A percentile compares a stretch with the other conserved stretches of the same genome.
These are phyloP conservation scores for Microbotryum silenes-acaulis DNA, from an alignment of 1,284 basidiomycete species.

Conservation along the genomic window DNA sequence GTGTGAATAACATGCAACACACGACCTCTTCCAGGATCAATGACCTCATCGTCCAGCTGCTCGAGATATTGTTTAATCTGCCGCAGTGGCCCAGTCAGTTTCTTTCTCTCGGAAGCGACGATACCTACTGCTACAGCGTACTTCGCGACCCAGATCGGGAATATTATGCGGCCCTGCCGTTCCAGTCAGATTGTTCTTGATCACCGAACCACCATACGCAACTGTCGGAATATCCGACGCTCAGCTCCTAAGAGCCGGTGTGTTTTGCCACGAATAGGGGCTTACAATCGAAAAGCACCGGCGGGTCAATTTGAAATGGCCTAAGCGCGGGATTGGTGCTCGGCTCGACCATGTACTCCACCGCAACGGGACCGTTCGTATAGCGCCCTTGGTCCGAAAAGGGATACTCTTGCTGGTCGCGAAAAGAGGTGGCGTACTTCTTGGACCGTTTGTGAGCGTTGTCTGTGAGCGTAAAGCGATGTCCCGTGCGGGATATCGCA, in stretches of 20 bases:
- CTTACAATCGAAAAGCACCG: constrained; percentile 21
- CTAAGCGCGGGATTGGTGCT: constrained; percentile 2
- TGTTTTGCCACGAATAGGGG: background rate
- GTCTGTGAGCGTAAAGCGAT: constrained; percentile 1
- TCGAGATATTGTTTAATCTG: constrained; percentile 15
- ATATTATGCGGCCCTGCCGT: constrained; percentile 5
- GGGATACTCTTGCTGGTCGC: constrained; percentile 15
- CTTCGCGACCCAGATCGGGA: background rate
- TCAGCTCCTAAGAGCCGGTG: background rate
- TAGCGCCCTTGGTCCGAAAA: constrained; percentile 15
- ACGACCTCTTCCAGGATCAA: constrained; percentile 10
- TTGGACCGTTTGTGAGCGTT: constrained; percentile 17
- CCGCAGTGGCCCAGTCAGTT: no score
- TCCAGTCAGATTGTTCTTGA: constrained; percentile 20
- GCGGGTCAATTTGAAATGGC: background rate
- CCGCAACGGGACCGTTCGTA: constrained; percentile 25
- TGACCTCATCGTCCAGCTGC: constrained; percentile 9
- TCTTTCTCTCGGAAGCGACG: no score
- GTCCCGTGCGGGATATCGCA: background rate
- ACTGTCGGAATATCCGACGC: constrained; percentile 1
- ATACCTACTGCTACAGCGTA: background rate
- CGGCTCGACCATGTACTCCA: constrained; percentile 23
- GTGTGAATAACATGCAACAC: constrained; percentile 27
- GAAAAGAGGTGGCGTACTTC: constrained; percentile 9
- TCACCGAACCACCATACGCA: constrained; percentile 26